Evolutionary conservation across 2,329 filamentous ascomycete genomes (phyloP).

Genomic region (Pseudopyricularia javanii): DNA sequence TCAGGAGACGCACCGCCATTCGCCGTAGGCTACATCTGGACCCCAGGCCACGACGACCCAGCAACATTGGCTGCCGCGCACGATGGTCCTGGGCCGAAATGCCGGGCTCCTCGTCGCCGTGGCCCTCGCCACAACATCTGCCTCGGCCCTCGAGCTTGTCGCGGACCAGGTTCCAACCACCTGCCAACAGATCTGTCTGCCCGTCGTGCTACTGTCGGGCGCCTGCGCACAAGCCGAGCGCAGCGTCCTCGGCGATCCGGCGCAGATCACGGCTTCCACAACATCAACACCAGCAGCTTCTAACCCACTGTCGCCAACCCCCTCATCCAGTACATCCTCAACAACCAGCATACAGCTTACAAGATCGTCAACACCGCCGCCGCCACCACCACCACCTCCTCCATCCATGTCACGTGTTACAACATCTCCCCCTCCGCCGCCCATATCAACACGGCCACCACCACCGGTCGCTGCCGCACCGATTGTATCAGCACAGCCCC

Average conservation of each 20-base stretch:
- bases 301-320: neutral
- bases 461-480: neutral
- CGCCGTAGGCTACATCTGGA: neutral
- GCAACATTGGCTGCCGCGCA: neutral
- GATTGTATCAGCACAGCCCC: neutral
- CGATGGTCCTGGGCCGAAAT: neutral
- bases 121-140: neutral
- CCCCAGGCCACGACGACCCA: neutral
- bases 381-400: neutral
- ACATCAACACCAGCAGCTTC: neutral
- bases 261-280: neutral
- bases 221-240: conserved; percentile 4
- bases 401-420: neutral
- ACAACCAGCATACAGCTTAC: neutral
- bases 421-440: neutral
- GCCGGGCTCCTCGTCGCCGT: neutral
- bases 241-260: neutral
- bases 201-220: conserved; percentile 5
- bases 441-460: neutral
- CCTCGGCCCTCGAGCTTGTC: conserved; percentile 1
- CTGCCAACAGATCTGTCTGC: conserved; percentile 4
- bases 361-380: neutral
- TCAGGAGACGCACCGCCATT: neutral
- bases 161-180: conserved; percentile 1
- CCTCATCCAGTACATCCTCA: neutral